Conservation (phyloP, 2,329 filamentous ascomycete species). For the Fusarium anthophilum region DNA sequence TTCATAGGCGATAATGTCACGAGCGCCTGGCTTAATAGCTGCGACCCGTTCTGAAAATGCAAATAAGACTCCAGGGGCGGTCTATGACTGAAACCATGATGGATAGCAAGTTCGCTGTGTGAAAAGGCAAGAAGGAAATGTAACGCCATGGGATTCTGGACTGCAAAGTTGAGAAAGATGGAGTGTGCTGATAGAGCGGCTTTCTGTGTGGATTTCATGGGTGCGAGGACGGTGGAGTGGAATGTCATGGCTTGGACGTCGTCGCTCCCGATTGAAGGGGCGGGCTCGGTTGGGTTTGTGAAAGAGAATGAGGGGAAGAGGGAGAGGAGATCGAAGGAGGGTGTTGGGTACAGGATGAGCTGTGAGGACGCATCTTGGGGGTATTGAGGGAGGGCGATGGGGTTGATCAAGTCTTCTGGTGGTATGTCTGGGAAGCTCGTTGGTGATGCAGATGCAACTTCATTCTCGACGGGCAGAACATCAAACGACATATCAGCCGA, state of each 20-base stretch:
- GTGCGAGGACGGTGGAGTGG: conserved; percentile 5
- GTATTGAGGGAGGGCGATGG: neutral
- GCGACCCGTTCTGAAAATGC: conserved; percentile 3
- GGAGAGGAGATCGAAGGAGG: conserved; percentile 2
- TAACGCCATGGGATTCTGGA: conserved; percentile 1
- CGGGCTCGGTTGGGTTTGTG: neutral
- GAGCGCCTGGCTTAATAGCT: neutral
- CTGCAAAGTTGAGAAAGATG: conserved; percentile 14
- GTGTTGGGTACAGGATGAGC: neutral
- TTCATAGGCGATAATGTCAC: neutral
- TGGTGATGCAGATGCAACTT: neutral
- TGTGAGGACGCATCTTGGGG: neutral
- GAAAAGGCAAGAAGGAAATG: conserved; percentile 6
- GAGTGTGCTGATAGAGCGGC: conserved; percentile 5
- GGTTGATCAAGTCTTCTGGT: neutral
- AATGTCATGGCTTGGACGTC: conserved; percentile 17
- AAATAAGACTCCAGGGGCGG: conserved; percentile 2
- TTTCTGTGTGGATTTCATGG: conserved; percentile 13
- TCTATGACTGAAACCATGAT: neutral
- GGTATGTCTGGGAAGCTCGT: neutral
- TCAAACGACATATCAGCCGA: neutral
- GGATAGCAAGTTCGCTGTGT: conserved; percentile 1
- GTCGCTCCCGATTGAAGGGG: conserved; percentile 6
- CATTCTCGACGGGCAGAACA: neutral
- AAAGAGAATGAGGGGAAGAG: conserved; percentile 5